Evolutionary conservation across 2,329 filamentous ascomycete species (phyloP).

Genomic region (Calonectria multiphialidica): DNA sequence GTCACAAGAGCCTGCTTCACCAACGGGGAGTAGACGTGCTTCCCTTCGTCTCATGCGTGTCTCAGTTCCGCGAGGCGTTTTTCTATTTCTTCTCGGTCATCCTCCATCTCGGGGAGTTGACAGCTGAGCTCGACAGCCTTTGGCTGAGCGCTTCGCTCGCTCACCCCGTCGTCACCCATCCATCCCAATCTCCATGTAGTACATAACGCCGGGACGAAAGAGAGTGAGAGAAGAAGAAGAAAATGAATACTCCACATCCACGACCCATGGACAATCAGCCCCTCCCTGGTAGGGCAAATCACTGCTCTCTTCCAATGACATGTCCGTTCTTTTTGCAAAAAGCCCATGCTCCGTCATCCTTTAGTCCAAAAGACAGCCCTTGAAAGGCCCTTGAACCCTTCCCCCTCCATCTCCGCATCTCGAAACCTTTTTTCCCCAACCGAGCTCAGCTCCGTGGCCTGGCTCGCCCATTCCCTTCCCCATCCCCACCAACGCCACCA

Average conservation of each 20-base stretch:
- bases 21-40: not conserved
- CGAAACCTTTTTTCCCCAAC: not conserved
- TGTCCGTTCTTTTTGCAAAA: not conserved
- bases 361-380: constrained; percentile 5
- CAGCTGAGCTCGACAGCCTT: not conserved
- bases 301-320: not conserved
- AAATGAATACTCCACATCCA: not conserved
- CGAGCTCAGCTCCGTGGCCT: not conserved
- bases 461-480: not conserved
- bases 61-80: not conserved
- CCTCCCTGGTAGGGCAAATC: not conserved
- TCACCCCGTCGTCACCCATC: too few relatives aligned
- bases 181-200: too few relatives aligned
- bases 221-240: too few relatives aligned
- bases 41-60: not conserved
- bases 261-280: not conserved
- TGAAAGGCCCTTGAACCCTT: constrained; percentile 13
- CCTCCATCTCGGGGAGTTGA: constrained; percentile 2
- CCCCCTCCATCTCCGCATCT: not conserved
- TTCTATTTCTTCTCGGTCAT: not conserved
- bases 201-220: too few relatives aligned
- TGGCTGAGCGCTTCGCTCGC: not conserved
- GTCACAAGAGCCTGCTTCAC: not conserved
- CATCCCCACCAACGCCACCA: not conserved
- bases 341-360: constrained; percentile 7